Evolutionary conservation across 352 stramenopile genomes (phyloP), one percentile per base, ranked within the genome.

Genomic region (Phytophthora podocarpi): DNA sequence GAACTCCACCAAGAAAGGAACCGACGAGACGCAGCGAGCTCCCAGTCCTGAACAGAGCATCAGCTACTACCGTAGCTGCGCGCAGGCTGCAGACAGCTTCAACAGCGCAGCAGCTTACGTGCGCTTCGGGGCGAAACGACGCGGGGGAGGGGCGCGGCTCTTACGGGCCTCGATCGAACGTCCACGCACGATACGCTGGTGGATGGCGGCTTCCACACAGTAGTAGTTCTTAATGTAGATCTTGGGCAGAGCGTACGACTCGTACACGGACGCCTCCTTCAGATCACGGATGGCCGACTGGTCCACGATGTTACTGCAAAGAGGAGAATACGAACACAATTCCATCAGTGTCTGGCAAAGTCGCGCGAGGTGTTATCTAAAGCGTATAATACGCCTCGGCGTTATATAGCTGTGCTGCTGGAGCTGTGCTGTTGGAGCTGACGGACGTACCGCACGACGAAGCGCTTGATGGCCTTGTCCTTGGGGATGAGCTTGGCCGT

Each of bases 211-310:
- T 76, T 99, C 97, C 26, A 99, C 96, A 80, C 96, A 99, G 91
- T 99, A 99, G 83, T 99, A 99, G 94, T 99, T 98, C 96, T 99
- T 99, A 75, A 99, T 98, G 92, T 99, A 99, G 66, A 99, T 96
- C 91, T 99, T 99, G 64, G 97, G 97, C 63, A 99, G 84, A 60
- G 96, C 90, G 86, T 99, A 99, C 78, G 98, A 98, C 82, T 98
- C 96, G 89, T 99, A 99, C 55, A 98, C 97, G 21, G 91, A 98
- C 32, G 96, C 92, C 72, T 99, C 97, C 81, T 98, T 98, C 75
- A 99, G 95, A 85, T 99, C 97, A 94, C 97, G 89, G 60, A 99
- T 93, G 47, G 97, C 98, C 66, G 96, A 99, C 55, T 98, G 96
- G 87, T 99, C 97, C 50, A 99, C 96, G 63, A 99, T 99, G 88